Percentiles rank a stretch among this genome's conserved stretches.
phyloP scores from a whole-genome alignment of 257 asterid genomes.

The Salvia miltiorrhiza region DNA sequence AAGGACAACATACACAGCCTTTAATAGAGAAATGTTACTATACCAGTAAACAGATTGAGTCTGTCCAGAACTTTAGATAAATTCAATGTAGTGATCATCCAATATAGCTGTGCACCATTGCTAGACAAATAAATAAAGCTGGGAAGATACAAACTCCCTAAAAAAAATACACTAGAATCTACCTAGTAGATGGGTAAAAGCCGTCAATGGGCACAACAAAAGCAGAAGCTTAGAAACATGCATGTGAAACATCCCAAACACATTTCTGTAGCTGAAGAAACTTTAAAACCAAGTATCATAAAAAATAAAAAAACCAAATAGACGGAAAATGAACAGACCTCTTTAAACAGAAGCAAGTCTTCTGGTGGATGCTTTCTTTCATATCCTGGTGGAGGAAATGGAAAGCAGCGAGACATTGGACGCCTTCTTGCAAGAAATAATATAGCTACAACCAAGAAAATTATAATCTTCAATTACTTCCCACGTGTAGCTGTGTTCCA shows the following conservation, averaged over 20 bases:
- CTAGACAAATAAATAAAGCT: neutral
- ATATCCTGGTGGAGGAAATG: slow-evolving; percentile 94
- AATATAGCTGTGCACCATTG: neutral
- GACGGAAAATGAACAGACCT: slow-evolving; percentile 46
- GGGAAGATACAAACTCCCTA: neutral
- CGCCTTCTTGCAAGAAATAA: slow-evolving; percentile 29
- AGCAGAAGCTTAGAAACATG: neutral
- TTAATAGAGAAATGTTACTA: neutral
- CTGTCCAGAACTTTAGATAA: neutral
- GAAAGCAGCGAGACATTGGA: slow-evolving; percentile 98
- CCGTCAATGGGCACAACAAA: neutral
- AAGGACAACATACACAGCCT: neutral
- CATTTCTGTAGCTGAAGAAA: neutral
- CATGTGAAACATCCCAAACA: neutral
- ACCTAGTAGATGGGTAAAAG: neutral
- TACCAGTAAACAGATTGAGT: neutral
- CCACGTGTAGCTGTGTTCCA: slow-evolving; percentile 41
- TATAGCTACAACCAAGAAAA: slow-evolving; percentile 26
- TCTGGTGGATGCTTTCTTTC: slow-evolving; percentile 67
- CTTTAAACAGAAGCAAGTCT: slow-evolving; percentile 53
- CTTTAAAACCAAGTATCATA: neutral
- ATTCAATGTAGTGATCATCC: neutral
- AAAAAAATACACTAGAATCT: neutral
- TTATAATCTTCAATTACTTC: slow-evolving; percentile 36
- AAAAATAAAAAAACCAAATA: neutral